Percentiles rank a stretch among this genome's conserved stretches.
Conservation (phyloP, 169 alveolate genomes). For the Babesia ovis region DNA sequence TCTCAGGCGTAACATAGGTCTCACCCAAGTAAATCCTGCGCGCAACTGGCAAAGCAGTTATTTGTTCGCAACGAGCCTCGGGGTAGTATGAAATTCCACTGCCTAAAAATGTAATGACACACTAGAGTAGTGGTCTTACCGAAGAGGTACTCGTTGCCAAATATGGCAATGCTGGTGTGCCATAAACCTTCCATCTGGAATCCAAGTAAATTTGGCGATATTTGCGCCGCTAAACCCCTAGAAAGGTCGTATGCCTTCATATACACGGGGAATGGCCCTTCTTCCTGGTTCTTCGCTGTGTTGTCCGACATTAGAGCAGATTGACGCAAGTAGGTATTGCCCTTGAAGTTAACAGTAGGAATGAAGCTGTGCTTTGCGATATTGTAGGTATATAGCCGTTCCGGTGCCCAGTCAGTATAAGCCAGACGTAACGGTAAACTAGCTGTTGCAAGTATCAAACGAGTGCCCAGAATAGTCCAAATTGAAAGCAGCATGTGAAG, state of each 20-base stretch:
- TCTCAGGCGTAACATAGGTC: conserved; percentile 37
- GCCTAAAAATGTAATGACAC: conserved; percentile 14
- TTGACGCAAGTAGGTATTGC: not conserved
- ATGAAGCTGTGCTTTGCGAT: no score
- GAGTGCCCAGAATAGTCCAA: no score
- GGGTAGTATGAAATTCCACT: conserved; percentile 17
- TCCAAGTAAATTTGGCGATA: conserved; percentile 37
- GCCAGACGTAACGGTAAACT: no score
- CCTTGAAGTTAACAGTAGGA: not conserved
- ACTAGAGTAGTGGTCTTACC: conserved; percentile 4
- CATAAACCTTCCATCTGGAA: conserved; percentile 45
- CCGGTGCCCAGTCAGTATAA: no score
- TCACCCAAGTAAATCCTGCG: conserved; percentile 20
- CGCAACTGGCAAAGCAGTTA: conserved; percentile 12
- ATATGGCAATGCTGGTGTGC: conserved; percentile 50
- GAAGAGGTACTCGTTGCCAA: conserved; percentile 51
- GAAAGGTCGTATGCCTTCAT: conserved; percentile 55
- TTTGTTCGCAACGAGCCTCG: conserved; percentile 24
- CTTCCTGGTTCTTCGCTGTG: conserved; percentile 6
- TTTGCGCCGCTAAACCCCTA: conserved; percentile 27
- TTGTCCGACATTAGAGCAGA: not conserved
- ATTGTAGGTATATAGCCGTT: no score
- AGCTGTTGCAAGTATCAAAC: no score
- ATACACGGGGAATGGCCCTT: conserved; percentile 16
- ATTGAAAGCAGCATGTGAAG: no score